These are phyloP conservation scores for Rhazya stricta DNA, from an alignment of 257 asterid species.

Conservation along the genomic window DNA sequence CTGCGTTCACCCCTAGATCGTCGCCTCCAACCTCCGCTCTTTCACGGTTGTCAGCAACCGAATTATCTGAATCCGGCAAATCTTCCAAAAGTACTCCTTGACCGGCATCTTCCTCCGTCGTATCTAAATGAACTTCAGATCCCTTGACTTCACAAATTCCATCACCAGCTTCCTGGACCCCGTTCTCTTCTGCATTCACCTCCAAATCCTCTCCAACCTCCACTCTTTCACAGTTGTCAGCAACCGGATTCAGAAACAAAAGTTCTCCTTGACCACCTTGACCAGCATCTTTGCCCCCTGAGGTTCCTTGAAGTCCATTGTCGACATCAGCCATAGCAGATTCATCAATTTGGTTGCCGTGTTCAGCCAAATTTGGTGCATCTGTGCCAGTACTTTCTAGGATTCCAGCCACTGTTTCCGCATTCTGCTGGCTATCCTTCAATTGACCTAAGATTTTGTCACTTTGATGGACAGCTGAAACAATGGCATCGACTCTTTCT, in stretches of 20 bases:
- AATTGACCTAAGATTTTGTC: not conserved
- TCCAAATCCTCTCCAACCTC: not conserved
- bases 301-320: not conserved
- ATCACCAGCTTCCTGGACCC: not conserved
- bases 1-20: not conserved
- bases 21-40: not conserved
- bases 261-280: not conserved
- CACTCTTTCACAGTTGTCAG: not conserved
- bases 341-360: not conserved
- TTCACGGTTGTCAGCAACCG: not conserved
- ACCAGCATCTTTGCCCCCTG: not conserved
- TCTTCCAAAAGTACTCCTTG: not conserved
- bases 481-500: conserved; percentile 55
- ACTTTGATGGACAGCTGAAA: not conserved
- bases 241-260: not conserved
- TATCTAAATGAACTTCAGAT: too few relatives aligned
- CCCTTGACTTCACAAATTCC: conserved; percentile 15
- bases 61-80: not conserved
- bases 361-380: not conserved
- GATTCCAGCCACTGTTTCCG: not conserved
- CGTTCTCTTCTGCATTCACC: not conserved
- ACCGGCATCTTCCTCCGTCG: not conserved
- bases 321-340: not conserved
- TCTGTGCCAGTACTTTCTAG: not conserved
- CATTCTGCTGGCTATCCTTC: not conserved